Percentiles rank a stretch among this genome's conserved stretches.
Evolutionary conservation across 768 basidiomycete species (phyloP).

Genomic region (Gelatoporia subvermispora): DNA sequence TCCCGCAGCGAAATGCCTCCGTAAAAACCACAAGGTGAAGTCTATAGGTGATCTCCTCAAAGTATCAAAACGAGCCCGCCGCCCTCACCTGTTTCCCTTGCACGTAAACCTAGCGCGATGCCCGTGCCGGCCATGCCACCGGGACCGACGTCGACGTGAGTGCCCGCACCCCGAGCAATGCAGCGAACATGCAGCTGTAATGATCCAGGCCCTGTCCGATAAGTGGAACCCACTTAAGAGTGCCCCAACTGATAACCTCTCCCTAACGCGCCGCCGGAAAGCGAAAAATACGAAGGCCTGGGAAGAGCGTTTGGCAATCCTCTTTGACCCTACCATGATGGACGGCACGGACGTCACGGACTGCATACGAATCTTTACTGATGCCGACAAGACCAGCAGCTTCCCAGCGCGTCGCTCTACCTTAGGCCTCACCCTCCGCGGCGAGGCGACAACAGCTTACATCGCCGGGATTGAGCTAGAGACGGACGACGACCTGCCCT

Average conservation of each 20-base stretch:
- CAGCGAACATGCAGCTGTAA: background rate
- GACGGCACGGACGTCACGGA: no score
- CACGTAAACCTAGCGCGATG: no score
- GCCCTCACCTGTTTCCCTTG: no score
- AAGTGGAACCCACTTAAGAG: background rate
- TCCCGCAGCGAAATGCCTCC: background rate
- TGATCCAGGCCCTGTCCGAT: background rate
- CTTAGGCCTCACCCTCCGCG: no score
- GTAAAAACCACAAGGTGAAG: background rate
- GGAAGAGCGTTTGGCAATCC: background rate
- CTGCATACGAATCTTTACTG: background rate
- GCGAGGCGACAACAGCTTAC: no score
- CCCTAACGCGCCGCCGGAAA: background rate
- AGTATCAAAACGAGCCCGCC: no score
- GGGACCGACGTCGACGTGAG: no score
- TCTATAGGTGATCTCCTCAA: background rate
- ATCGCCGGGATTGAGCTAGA: no score
- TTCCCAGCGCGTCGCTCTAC: no score
- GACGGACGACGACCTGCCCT: no score
- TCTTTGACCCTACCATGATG: background rate
- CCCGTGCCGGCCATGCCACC: no score
- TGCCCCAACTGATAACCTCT: background rate
- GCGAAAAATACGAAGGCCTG: background rate
- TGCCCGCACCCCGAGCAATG: background rate
- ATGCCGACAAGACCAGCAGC: background rate